Conservation (phyloP, 306 rosid genomes). For the Cucurbita maxima region DNA sequence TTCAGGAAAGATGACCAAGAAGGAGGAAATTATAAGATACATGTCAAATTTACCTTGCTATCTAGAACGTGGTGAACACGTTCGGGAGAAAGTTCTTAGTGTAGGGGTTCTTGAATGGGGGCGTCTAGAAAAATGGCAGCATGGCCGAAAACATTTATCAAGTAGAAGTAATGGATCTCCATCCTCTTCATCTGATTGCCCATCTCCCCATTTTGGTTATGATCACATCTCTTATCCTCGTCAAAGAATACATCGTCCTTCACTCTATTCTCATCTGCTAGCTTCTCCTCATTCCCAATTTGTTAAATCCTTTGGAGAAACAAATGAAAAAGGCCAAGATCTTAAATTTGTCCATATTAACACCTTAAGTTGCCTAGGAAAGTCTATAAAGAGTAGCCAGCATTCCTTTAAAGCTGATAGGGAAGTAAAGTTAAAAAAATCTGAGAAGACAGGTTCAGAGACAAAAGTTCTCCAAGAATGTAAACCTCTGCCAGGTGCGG, state of each 20-base stretch:
- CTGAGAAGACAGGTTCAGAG: constrained; percentile 18
- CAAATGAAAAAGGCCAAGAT: constrained; percentile 24
- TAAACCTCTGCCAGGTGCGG: constrained; percentile 12
- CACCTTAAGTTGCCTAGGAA: constrained; percentile 15
- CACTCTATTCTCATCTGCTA: constrained; percentile 35
- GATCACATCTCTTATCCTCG: constrained; percentile 25
- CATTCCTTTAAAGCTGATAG: constrained; percentile 21
- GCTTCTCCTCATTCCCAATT: constrained; percentile 23
- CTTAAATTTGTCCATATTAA: constrained; percentile 10
- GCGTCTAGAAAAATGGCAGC: constrained; percentile 64
- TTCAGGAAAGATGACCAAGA: constrained; percentile 27
- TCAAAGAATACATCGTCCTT: constrained; percentile 27
- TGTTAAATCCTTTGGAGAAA: constrained; percentile 21
- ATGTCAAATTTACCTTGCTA: constrained; percentile 84
- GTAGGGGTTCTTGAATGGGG: constrained; percentile 97
- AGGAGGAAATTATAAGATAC: constrained; percentile 70
- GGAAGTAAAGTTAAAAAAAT: constrained; percentile 15
- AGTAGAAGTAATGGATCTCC: constrained; percentile 34
- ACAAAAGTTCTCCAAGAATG: constrained; percentile 19
- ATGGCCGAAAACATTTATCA: constrained; percentile 31
- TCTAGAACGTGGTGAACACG: constrained; percentile 53
- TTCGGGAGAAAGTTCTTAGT: constrained; percentile 54
- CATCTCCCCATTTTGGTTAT: constrained; percentile 35
- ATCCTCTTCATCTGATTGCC: constrained; percentile 36
- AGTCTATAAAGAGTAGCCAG: constrained; percentile 20